Percentiles rank a stretch among this genome's conserved stretches.
These are phyloP conservation scores for Candida xiaguanensis DNA, from an alignment of 805 yeast species.

Conservation along the genomic window DNA sequence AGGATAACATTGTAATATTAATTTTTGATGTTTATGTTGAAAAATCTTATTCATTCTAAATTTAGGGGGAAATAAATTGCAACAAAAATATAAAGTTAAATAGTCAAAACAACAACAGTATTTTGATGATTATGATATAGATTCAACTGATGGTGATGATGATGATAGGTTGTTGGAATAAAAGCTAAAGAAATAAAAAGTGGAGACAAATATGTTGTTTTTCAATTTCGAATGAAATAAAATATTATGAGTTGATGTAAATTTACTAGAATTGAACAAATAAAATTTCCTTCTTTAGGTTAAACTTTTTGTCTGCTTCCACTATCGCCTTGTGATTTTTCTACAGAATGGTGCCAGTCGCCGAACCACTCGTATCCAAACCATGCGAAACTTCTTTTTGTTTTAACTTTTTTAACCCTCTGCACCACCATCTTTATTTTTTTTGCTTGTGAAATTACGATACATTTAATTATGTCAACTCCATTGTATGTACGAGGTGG, in stretches of 20 bases:
- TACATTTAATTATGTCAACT: constrained; percentile 19
- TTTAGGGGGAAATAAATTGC: background rate
- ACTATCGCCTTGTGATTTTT: background rate
- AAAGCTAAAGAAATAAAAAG: background rate
- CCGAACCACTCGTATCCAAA: background rate
- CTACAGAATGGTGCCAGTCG: background rate
- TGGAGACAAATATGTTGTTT: background rate
- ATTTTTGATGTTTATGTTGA: constrained; percentile 82
- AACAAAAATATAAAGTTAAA: background rate
- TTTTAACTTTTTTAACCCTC: too few relatives aligned
- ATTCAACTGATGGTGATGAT: background rate
- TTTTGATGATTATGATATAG: background rate
- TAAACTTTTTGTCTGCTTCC: background rate
- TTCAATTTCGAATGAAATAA: background rate
- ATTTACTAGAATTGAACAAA: background rate
- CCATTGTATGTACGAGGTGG: constrained; percentile 80
- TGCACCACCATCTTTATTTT: too few relatives aligned
- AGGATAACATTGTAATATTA: constrained; percentile 90
- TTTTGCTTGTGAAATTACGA: constrained; percentile 1
- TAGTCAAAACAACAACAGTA: background rate
- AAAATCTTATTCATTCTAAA: constrained; percentile 25
- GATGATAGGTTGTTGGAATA: background rate
- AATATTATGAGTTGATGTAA: background rate
- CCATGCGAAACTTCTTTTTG: background rate
- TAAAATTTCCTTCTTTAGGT: constrained; percentile 3